Evolutionary conservation across 2,329 filamentous ascomycete species (phyloP).

Genomic region (Pseudogymnoascus sp.): DNA sequence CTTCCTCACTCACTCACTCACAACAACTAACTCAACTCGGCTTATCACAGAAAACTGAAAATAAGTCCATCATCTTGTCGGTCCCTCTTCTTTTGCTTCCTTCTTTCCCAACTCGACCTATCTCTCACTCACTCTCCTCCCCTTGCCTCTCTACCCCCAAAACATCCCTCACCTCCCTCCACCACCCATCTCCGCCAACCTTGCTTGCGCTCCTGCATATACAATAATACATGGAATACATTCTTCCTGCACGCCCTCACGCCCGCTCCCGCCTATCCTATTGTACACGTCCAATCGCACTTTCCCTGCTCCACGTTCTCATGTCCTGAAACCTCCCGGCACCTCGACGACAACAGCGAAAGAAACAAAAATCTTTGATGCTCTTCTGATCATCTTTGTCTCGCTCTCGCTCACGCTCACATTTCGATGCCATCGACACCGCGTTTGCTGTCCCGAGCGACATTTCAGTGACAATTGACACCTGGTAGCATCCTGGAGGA

Average conservation of each 20-base stretch:
- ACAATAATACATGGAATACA: background rate
- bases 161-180: background rate
- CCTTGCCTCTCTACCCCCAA: background rate
- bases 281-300: background rate
- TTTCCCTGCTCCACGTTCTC: background rate
- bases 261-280: background rate
- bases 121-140: background rate
- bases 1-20: background rate
- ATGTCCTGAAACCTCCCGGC: background rate
- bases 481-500: background rate
- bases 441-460: background rate
- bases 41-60: background rate
- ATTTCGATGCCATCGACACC: slow-evolving; percentile 5
- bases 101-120: background rate
- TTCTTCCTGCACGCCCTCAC: background rate
- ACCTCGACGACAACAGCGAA: background rate
- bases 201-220: background rate
- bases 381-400: background rate
- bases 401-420: background rate
- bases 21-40: background rate
- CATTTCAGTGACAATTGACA: background rate
- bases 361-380: background rate
- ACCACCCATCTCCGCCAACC: background rate
- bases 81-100: background rate
- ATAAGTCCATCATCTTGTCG: no score